Percentiles rank a stretch among this genome's conserved stretches.
These are phyloP conservation scores for Ceratobasidium papillatum DNA, from an alignment of 1,284 basidiomycete genomes.

Conservation along the genomic window DNA sequence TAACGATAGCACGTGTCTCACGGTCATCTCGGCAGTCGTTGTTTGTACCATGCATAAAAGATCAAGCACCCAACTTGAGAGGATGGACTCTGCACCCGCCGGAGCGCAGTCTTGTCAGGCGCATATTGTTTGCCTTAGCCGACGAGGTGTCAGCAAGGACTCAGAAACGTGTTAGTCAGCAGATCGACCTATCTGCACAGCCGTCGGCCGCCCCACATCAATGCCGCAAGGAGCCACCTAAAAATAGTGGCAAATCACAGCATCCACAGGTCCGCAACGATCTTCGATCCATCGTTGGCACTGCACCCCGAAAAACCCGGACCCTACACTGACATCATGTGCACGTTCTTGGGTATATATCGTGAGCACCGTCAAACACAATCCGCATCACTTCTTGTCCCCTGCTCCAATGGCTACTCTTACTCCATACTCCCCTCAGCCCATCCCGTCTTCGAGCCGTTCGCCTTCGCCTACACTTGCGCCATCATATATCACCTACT, in stretches of 20 bases:
- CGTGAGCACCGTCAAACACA: not conserved
- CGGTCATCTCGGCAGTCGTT: not conserved
- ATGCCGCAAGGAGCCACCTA: not conserved
- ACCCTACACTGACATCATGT: not conserved
- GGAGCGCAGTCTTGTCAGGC: too few species aligned
- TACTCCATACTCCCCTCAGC: not conserved
- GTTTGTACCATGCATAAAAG: not conserved
- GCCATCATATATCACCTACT: not conserved
- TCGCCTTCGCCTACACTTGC: not conserved
- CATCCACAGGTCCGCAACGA: not conserved
- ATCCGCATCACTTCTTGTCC: not conserved
- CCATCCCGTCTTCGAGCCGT: constrained; percentile 1
- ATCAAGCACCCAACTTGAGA: not conserved
- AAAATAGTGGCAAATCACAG: not conserved
- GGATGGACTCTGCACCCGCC: too few species aligned
- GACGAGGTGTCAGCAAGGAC: not conserved
- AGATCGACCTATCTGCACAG: not conserved
- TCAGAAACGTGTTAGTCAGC: not conserved
- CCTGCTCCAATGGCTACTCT: not conserved
- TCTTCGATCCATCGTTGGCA: not conserved
- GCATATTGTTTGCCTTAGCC: not conserved
- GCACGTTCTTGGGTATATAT: not conserved
- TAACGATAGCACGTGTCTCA: not conserved
- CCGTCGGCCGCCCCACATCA: not conserved
- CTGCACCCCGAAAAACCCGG: not conserved